Evolutionary conservation across 139 green algal species (phyloP).

Genomic region (Coccomyxa sp.): DNA sequence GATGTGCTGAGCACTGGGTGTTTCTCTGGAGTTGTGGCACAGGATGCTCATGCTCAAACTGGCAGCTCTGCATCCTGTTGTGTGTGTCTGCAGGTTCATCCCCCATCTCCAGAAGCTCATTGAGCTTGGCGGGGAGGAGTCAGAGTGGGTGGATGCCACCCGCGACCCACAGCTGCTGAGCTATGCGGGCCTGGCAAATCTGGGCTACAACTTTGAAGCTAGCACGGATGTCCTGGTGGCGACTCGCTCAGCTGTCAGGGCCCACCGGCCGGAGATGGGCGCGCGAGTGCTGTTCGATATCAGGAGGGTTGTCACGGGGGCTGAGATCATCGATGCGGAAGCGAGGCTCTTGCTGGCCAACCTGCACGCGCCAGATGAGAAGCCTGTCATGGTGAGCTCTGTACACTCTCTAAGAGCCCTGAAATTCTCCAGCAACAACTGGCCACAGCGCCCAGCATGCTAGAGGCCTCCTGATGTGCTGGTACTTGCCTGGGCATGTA

Average conservation of each 20-base stretch:
- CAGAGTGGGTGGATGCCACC: not conserved
- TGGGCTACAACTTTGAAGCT: not conserved
- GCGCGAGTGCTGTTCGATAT: too few relatives aligned
- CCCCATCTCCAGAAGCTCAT: not conserved
- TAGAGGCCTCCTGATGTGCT: too few relatives aligned
- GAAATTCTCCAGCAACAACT: too few relatives aligned
- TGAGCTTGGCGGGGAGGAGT: not conserved
- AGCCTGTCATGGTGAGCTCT: not conserved
- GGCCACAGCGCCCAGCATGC: too few relatives aligned
- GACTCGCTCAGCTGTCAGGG: not conserved
- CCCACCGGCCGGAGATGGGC: too few relatives aligned
- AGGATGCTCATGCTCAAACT: too few relatives aligned
- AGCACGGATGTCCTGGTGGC: not conserved
- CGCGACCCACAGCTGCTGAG: not conserved
- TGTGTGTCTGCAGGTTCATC: not conserved
- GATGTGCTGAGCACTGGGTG: too few relatives aligned
- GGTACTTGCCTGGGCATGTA: too few relatives aligned
- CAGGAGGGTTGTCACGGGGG: not conserved
- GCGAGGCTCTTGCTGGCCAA: not conserved
- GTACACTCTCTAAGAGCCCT: too few relatives aligned
- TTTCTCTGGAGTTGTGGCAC: too few relatives aligned
- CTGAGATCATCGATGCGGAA: not conserved
- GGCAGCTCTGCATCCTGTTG: too few relatives aligned
- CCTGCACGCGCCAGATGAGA: not conserved
- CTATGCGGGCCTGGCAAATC: not conserved